Base-by-base conservation (phyloP, 768 basidiomycete genomes). In the Hebeloma cylindrosporum region DNA sequence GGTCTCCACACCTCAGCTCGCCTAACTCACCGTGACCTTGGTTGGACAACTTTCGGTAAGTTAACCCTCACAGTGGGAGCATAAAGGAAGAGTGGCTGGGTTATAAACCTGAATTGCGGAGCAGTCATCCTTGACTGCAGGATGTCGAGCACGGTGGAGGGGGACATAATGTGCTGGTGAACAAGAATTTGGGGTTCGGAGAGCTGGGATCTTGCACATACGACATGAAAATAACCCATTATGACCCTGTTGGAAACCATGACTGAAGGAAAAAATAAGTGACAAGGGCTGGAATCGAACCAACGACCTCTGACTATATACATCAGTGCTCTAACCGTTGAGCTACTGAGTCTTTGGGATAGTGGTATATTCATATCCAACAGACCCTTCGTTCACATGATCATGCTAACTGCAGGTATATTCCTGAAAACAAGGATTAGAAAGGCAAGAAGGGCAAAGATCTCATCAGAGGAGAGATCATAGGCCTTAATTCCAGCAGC, bases 301-400 rank as follows among this genome's bases (percentile, higher is more conserved):
- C n/a, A n/a, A n/a, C n/a, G n/a, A n/a, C n/a, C n/a, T n/a, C n/a
- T n/a, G n/a, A n/a, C n/a, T n/a, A n/a, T n/a, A n/a, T n/a, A n/a
- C n/a, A n/a, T n/a, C n/a, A n/a, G n/a, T n/a, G n/a, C n/a, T n/a
- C n/a, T n/a, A n/a, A n/a, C n/a, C n/a, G n/a, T n/a, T n/a, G n/a
- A n/a, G n/a, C n/a, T n/a, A n/a, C n/a, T n/a, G n/a, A n/a, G n/a
- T n/a, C n/a, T n/a, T n/a, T n/a, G n/a, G n/a, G n/a, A n/a, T n/a
- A n/a, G n/a, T n/a, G n/a, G n/a, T n/a, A n/a, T n/a, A n/a, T n/a
- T n/a, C n/a, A n/a, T n/a, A n/a, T n/a, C n/a, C n/a, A n/a, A n/a
- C n/a, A n/a, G 66, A 4, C 72, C 70, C 45, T 71, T 74, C 60
- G 72, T 69, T 13, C 34, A 26, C 51, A 60, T 50, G 20, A 60